Evolutionary conservation across 2,329 filamentous ascomycete species (phyloP).

Genomic region (Sporothrix luriei): DNA sequence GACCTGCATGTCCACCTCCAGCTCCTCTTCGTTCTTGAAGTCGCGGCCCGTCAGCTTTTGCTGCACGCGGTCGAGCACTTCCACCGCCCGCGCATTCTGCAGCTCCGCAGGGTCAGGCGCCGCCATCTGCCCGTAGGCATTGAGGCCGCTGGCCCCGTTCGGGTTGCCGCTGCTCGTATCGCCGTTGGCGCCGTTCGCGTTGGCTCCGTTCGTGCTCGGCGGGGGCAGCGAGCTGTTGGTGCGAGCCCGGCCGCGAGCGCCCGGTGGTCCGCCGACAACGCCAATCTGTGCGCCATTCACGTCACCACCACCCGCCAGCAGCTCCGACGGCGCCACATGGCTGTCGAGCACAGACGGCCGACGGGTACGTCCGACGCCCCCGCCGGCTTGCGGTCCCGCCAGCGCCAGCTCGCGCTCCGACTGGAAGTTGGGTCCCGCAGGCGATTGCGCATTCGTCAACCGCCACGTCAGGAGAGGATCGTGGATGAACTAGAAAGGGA

Average conservation of each 20-base stretch:
- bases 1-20: slow-evolving; percentile 84
- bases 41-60: slow-evolving; percentile 95
- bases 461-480: slow-evolving; percentile 99
- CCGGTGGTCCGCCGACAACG: slow-evolving; percentile 52
- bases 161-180: not conserved
- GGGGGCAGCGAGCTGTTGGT: slow-evolving; percentile 60
- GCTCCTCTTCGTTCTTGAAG: slow-evolving; percentile 82
- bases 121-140: slow-evolving; percentile 37
- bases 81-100: slow-evolving; percentile 89
- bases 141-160: slow-evolving; percentile 2
- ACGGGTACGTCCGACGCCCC: slow-evolving; percentile 55
- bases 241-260: slow-evolving; percentile 54
- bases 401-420: slow-evolving; percentile 62
- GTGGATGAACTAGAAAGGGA: slow-evolving; percentile 77
- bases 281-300: slow-evolving; percentile 36
- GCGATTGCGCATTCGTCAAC: slow-evolving; percentile 66
- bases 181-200: slow-evolving; percentile 33
- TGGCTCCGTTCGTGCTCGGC: slow-evolving; percentile 40
- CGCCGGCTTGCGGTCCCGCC: slow-evolving; percentile 46
- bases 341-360: slow-evolving; percentile 71
- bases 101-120: slow-evolving; percentile 64
- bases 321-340: slow-evolving; percentile 61
- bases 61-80: slow-evolving; percentile 87
- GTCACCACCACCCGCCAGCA: slow-evolving; percentile 48
- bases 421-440: slow-evolving; percentile 67